Evolutionary conservation across 75 land plant species (phyloP).

Genomic region (Adiantum capillusveneris): DNA sequence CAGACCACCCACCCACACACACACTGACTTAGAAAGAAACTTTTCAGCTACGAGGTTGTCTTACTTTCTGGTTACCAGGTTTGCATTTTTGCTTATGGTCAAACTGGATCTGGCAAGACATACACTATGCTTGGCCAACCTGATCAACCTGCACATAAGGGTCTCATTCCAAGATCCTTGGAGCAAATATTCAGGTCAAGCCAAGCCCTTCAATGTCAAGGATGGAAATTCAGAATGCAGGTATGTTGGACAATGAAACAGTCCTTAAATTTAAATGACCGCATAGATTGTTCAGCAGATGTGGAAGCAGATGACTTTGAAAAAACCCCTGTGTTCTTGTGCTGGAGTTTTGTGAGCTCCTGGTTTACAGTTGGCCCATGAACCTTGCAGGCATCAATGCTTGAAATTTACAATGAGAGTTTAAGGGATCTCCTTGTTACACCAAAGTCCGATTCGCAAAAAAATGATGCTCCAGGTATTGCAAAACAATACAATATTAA

Average conservation of each 20-base stretch:
- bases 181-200: conserved; percentile 31
- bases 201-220: conserved; percentile 28
- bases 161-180: conserved; percentile 30
- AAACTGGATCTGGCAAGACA: conserved; percentile 35
- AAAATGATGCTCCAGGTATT: conserved; percentile 6
- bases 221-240: conserved; percentile 36
- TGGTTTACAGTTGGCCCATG: too few relatives aligned
- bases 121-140: conserved; percentile 35
- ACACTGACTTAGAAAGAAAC: too few relatives aligned
- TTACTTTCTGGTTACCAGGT: too few relatives aligned
- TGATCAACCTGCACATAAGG: conserved; percentile 16
- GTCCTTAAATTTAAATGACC: too few relatives aligned
- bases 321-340: too few relatives aligned
- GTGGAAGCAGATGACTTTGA: too few relatives aligned
- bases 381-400: conserved; percentile 33
- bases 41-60: too few relatives aligned
- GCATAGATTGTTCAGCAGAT: too few relatives aligned
- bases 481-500: conserved; percentile 25
- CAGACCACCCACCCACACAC: too few relatives aligned
- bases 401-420: conserved; percentile 33
- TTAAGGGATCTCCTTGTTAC: conserved; percentile 22
- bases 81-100: conserved; percentile 39
- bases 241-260: conserved; percentile 9
- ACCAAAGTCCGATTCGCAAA: conserved; percentile 2
- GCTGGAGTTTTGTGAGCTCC: too few relatives aligned